These are phyloP conservation scores for Trametes cingulata DNA, from an alignment of 768 basidiomycete species.

Conservation along the genomic window DNA sequence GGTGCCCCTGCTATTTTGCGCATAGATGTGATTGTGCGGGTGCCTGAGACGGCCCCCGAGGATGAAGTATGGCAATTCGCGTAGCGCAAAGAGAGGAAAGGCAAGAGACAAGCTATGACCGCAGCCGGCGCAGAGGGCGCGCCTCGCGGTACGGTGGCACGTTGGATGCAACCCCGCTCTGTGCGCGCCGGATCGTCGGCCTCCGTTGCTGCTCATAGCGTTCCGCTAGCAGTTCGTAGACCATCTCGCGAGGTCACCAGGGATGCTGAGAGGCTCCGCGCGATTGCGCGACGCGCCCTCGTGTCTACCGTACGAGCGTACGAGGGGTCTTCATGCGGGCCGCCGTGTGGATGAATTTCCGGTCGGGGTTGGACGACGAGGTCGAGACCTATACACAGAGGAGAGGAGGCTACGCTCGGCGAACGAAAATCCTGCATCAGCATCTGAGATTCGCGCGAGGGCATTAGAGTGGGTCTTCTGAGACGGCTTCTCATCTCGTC, in stretches of 20 bases:
- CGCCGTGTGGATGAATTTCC: too few relatives aligned
- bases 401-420: too few relatives aligned
- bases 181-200: constrained; percentile 8
- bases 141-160: background rate
- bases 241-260: too few relatives aligned
- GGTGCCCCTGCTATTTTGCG: too few relatives aligned
- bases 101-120: background rate
- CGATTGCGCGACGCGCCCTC: background rate
- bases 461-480: background rate
- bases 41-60: too few relatives aligned
- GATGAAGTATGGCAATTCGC: too few relatives aligned
- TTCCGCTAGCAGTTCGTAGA: background rate
- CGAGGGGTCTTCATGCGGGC: background rate
- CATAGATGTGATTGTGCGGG: too few relatives aligned
- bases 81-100: too few relatives aligned
- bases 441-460: constrained; percentile 1
- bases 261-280: too few relatives aligned
- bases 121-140: background rate
- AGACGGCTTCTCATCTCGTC: background rate
- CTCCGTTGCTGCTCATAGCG: background rate
- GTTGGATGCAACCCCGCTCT: background rate
- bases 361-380: too few relatives aligned
- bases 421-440: background rate
- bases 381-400: background rate
- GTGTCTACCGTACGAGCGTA: constrained; percentile 4